Percentiles rank a stretch among this genome's conserved stretches.
phyloP scores from a whole-genome alignment of 2,329 filamentous ascomycete species.

The Emergomyces orientalis region DNA sequence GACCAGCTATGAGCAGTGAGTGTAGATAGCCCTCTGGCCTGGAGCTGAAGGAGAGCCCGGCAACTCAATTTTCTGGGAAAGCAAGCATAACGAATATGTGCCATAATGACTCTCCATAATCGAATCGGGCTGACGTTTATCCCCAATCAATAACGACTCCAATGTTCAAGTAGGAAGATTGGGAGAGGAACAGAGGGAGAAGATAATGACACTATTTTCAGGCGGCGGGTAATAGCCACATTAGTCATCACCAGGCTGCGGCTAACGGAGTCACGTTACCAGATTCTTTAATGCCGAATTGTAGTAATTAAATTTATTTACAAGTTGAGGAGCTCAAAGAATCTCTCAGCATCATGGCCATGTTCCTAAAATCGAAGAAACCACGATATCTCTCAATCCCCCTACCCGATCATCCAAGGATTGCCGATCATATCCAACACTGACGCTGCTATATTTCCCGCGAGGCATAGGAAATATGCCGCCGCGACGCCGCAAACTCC shows the following conservation, averaged over 20 bases:
- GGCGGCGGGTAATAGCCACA: background rate
- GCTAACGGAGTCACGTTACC: background rate
- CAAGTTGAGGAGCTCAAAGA: background rate
- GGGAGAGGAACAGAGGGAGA: background rate
- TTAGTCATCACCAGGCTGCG: background rate
- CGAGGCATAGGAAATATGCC: slow-evolving; percentile 1
- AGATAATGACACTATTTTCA: background rate
- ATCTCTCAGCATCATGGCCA: background rate
- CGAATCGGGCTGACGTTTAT: background rate
- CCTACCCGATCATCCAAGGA: background rate
- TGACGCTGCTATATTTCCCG: background rate
- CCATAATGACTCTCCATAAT: slow-evolving; percentile 16
- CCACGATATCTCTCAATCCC: background rate
- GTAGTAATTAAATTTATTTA: background rate
- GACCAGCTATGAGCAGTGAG: slow-evolving; percentile 25
- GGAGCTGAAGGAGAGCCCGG: background rate
- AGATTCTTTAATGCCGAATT: background rate
- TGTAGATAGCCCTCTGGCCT: slow-evolving; percentile 8
- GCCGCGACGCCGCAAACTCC: background rate
- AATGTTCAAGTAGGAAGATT: background rate
- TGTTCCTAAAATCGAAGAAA: background rate
- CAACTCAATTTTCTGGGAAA: slow-evolving; percentile 8
- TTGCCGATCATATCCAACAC: background rate
- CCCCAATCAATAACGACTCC: background rate
- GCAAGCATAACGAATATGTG: slow-evolving; percentile 14